Evolutionary conservation across 805 yeast species (phyloP).

Genomic region (Dipodascus geniculatus): DNA sequence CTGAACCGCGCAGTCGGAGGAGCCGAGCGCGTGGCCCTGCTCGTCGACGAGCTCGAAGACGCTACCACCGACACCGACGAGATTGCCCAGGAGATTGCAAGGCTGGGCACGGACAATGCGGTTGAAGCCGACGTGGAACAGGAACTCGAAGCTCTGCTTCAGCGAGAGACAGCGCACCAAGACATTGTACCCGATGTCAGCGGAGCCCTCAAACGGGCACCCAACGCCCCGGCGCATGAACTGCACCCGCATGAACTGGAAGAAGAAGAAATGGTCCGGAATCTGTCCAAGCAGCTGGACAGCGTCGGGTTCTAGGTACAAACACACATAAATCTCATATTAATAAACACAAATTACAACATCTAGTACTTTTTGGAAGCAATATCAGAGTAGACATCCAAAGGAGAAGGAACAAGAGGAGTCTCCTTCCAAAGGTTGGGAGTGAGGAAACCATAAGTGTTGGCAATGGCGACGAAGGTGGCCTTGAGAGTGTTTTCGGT

Average conservation of each 20-base stretch:
- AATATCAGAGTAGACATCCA: slow-evolving; percentile 62
- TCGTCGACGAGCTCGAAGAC: slow-evolving; percentile 31
- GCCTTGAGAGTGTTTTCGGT: slow-evolving; percentile 99
- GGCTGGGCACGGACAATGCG: slow-evolving; percentile 20
- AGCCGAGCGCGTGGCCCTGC: slow-evolving; percentile 31
- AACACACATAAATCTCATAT: not conserved
- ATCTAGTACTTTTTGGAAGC: slow-evolving; percentile 23
- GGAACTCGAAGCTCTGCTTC: slow-evolving; percentile 24
- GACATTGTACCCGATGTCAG: slow-evolving; percentile 6
- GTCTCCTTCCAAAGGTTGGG: slow-evolving; percentile 96
- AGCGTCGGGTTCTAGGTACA: no score
- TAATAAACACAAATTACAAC: slow-evolving; percentile 1
- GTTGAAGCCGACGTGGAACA: slow-evolving; percentile 28
- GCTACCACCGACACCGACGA: slow-evolving; percentile 29
- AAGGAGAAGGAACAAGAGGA: slow-evolving; percentile 80
- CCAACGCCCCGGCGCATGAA: not conserved
- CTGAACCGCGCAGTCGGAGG: slow-evolving; percentile 34
- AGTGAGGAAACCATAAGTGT: slow-evolving; percentile 99
- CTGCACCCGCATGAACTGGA: not conserved
- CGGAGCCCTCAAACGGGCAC: not conserved
- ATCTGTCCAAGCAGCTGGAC: not conserved
- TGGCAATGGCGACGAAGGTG: slow-evolving; percentile 97
- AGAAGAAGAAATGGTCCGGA: not conserved
- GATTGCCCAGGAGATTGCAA: slow-evolving; percentile 27
- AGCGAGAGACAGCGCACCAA: no score